Base-by-base conservation (phyloP, 1,139 yeast species). In the Nadsonia starkeyi-henricii region DNA sequence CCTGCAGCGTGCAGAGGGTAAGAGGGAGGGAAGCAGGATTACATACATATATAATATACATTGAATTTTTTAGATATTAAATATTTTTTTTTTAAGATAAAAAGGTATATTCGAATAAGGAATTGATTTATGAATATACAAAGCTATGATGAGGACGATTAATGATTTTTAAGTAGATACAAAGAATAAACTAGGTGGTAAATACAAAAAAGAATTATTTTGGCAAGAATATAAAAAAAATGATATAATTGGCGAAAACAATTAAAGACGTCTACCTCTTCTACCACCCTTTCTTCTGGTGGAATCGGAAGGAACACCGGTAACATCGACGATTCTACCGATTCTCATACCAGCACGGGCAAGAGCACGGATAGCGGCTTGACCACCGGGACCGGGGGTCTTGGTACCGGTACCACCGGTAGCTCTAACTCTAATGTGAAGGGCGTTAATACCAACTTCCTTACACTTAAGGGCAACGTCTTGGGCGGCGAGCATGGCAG, bases 341-440 rank as follows among this genome's bases (percentile, higher is more conserved):
- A 93, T 91, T 83, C 95, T 88, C 77, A 93, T 81, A 73, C 99
- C 99, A 61, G 97, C 88, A 82, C 99, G 89, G 68, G 99, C 99
- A 70, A 93, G 79, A 69, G 99, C 99, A 80, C 98, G 89, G 71
- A 93, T 79, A 74, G 99, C 99, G 61, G 97, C 85, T 80, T 91
- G 98, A 78, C 97, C 98, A 85, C 99, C 99, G 77, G 99, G 99
- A 78, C 99, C 99, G 74, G 98, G 99, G 73, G 99, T 89, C 86
- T 93, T 93, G 76, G 98, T 85, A 73, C 85, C 88, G 66, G 98
- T 93, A 82, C 99, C 99, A 81, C 99, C 99, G 64, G 97, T 89
- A 71, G 96, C 99, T 85, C 98, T 88, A 76, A 93, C 81, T 81
- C 93, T 93, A 74, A 93, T 81, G 83, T 93, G 98, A 69, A 93